phyloP scores from a whole-genome alignment of 1,284 basidiomycete species.

The Pholiota adiposa region DNA sequence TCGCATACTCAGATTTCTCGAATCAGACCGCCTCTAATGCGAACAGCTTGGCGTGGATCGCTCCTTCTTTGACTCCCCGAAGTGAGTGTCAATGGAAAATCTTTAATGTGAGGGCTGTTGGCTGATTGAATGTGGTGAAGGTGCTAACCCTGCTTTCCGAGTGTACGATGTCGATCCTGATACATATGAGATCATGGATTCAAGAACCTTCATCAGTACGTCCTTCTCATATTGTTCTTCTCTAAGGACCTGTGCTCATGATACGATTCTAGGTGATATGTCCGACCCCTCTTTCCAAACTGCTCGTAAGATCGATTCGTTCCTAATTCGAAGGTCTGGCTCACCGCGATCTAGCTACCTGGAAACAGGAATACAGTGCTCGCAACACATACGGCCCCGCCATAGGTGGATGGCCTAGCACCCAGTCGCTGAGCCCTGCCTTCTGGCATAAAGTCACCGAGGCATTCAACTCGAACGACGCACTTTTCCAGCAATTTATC shows the following conservation, averaged over 20 bases:
- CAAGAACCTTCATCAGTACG: slow-evolving; percentile 34
- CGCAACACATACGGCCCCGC: slow-evolving; percentile 51
- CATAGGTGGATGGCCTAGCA: slow-evolving; percentile 37
- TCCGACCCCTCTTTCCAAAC: slow-evolving; percentile 24
- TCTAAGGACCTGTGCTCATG: not conserved
- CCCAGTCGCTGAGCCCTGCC: slow-evolving; percentile 40
- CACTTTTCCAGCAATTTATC: slow-evolving; percentile 50
- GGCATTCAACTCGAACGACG: slow-evolving; percentile 51
- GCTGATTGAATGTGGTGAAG: slow-evolving; percentile 33
- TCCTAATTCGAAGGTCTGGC: not conserved
- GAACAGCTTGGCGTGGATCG: slow-evolving; percentile 51
- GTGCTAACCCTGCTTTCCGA: slow-evolving; percentile 36
- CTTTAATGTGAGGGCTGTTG: slow-evolving; percentile 34
- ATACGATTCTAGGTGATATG: slow-evolving; percentile 22
- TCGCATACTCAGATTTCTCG: slow-evolving; percentile 58
- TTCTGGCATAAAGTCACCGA: slow-evolving; percentile 70
- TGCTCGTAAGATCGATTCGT: slow-evolving; percentile 18
- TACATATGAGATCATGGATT: slow-evolving; percentile 40
- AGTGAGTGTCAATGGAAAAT: slow-evolving; percentile 43
- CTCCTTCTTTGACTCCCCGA: slow-evolving; percentile 60
- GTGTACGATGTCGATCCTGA: slow-evolving; percentile 41
- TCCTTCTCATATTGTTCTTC: slow-evolving; percentile 6
- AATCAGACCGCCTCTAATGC: slow-evolving; percentile 53
- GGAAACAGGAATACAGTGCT: slow-evolving; percentile 62
- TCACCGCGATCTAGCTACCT: slow-evolving; percentile 41